Percentiles rank a stretch among this genome's conserved stretches.
Conservation (phyloP, 352 stramenopile genomes). For the Phytophthora pistaciae region DNA sequence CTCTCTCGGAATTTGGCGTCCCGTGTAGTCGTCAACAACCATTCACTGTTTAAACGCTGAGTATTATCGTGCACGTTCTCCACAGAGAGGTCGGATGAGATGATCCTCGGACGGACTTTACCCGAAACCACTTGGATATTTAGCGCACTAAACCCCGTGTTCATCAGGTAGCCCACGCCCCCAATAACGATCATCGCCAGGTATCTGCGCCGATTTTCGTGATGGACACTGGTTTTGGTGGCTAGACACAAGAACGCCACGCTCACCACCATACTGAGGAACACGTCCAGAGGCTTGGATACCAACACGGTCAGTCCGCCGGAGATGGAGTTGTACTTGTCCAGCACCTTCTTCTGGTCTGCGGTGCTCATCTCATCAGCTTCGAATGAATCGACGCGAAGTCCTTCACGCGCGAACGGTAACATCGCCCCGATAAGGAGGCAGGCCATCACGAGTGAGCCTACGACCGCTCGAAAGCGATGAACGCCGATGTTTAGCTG, state of each 20-base stretch:
- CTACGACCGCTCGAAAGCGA: neutral
- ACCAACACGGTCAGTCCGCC: conserved; percentile 9
- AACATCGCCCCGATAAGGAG: conserved; percentile 9
- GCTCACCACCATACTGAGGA: conserved; percentile 16
- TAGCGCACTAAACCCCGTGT: conserved; percentile 18
- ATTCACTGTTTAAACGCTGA: neutral
- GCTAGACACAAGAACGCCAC: conserved; percentile 12
- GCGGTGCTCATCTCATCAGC: conserved; percentile 5
- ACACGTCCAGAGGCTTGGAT: conserved; percentile 17
- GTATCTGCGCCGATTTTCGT: conserved; percentile 8
- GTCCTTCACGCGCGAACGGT: conserved; percentile 7
- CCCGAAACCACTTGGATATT: conserved; percentile 18
- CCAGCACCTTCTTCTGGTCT: conserved; percentile 11
- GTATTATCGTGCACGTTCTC: conserved; percentile 1
- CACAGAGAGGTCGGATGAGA: conserved; percentile 8
- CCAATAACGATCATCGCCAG: conserved; percentile 5
- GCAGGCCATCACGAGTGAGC: neutral
- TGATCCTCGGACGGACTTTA: conserved; percentile 5
- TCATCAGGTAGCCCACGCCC: conserved; percentile 18
- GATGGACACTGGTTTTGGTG: conserved; percentile 11
- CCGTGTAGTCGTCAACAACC: conserved; percentile 3
- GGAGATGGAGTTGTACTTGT: conserved; percentile 17
- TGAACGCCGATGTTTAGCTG: neutral
- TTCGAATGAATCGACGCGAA: conserved; percentile 8
- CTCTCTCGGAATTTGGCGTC: conserved; percentile 7